A percentile compares a stretch with the other conserved stretches of the same genome.
Conservation (phyloP, 345 rosid species). For the Psidium guajava region DNA sequence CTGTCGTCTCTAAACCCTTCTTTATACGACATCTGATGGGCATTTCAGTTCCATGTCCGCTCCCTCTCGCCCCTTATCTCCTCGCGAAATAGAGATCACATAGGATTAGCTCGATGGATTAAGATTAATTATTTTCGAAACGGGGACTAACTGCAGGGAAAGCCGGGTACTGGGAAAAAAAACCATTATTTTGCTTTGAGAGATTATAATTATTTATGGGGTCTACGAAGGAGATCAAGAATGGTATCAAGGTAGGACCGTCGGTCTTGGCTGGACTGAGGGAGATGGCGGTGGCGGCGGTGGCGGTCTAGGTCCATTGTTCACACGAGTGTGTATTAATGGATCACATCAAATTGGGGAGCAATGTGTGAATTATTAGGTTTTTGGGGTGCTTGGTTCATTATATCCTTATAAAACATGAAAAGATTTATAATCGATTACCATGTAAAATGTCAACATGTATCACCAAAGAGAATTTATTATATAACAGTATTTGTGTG, state of each 20-base stretch:
- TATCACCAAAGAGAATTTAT: too few species aligned
- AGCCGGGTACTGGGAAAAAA: background rate
- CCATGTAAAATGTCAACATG: accelerated
- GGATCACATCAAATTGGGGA: background rate
- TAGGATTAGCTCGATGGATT: background rate
- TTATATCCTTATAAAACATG: background rate
- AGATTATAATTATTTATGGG: background rate
- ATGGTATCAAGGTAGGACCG: background rate
- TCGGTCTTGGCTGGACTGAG: background rate
- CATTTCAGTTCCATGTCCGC: background rate
- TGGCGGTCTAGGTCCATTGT: slow-evolving; percentile 17
- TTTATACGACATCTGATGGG: background rate
- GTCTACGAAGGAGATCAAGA: background rate
- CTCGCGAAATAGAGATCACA: background rate
- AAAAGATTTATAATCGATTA: background rate
- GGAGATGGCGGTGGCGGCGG: background rate
- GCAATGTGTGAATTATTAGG: background rate
- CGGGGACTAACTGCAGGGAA: background rate
- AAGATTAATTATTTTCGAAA: background rate
- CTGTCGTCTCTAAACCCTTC: background rate
- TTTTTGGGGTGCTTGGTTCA: background rate
- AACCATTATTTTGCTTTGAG: background rate
- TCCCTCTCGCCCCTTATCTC: background rate
- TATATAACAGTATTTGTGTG: too few species aligned
- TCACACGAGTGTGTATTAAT: slow-evolving; percentile 13